Conservation (phyloP, 1,284 basidiomycete species). For the Boletus sp. region DNA sequence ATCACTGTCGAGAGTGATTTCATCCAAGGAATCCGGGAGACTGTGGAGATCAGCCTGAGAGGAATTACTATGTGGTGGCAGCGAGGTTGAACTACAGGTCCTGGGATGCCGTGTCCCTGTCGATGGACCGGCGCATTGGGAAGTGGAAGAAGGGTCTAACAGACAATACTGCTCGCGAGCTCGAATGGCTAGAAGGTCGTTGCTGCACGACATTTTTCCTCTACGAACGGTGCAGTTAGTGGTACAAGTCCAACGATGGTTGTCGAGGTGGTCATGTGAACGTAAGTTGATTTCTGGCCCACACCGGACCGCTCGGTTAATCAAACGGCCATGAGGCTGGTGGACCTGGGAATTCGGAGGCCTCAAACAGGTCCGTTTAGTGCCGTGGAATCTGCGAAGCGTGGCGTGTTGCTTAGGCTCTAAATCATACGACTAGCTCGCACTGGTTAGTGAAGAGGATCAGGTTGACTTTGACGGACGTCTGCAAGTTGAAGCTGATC, state of each 20-base stretch:
- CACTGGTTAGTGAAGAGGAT: not conserved
- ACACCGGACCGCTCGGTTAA: constrained; percentile 23
- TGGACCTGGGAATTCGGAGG: constrained; percentile 11
- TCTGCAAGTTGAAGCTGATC: not conserved
- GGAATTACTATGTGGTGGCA: constrained; percentile 2
- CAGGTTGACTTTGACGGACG: not conserved
- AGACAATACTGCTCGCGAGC: constrained; percentile 4
- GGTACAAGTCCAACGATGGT: constrained; percentile 25
- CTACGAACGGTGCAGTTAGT: constrained; percentile 11
- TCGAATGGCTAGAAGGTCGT: constrained; percentile 10
- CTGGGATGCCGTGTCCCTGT: constrained; percentile 8
- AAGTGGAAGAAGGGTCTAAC: not conserved
- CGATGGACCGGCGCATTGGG: constrained; percentile 8
- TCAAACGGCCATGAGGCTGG: constrained; percentile 14
- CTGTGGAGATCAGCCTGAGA: constrained; percentile 2
- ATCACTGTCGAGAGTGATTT: constrained; percentile 17
- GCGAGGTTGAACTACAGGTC: constrained; percentile 17
- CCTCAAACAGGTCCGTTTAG: not conserved
- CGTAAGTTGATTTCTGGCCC: constrained; percentile 28
- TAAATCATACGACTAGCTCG: not conserved
- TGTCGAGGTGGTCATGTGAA: constrained; percentile 16
- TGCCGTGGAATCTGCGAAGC: not conserved
- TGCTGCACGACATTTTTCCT: constrained; percentile 20
- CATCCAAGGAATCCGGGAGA: constrained; percentile 10
- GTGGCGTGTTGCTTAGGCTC: not conserved